Base-by-base conservation (phyloP, 805 yeast genomes). In the Sugiyamaella qingdaonensis region DNA sequence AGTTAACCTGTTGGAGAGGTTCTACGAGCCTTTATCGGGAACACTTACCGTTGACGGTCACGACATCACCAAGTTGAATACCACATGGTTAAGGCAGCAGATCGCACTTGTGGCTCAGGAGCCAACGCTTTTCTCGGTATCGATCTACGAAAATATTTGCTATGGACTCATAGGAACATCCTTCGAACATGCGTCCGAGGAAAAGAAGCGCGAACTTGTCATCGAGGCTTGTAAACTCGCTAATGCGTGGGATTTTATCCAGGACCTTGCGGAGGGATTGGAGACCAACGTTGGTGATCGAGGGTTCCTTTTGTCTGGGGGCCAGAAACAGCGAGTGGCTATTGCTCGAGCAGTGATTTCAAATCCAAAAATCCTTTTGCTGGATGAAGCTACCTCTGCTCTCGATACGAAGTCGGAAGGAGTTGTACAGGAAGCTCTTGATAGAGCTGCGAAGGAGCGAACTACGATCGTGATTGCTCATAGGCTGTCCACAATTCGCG, bases 31-130 rank as follows among this genome's bases (percentile, higher is more conserved):
- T 1, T 72, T 74, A 27, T 71, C 77, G 8, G 97, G 97, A 18
- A 70, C 84, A 45, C 84, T 92, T 51, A 68, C 83, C 21, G 78
- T 92, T 44, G 96, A 92, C 68, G 96, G 96, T 7, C 85, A 82
- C 57, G 95, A 91, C 63, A 81, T 92, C 37, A 71, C 80, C 49
- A 79, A 81, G 48, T 81, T 89, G 44, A 85, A 87, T 52, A 64
- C 92, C 34, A 88, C 84, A 55, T 81, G 91, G 49, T 75, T 92
- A 48, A 78, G 98, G 61, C 78, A 72, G 54, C 76, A 80, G 43
- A 79, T 92, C 52, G 96, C 97, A 48, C 86, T 88, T 31, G 98
- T 92, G 2, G 96, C 97, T 3, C 98, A 92, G 68, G 97, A 91
- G 59, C 94, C 97, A 0, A 95, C 96, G 2, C 72, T 92, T 45